Evolutionary conservation across 2,329 filamentous ascomycete species (phyloP).

Genomic region (Geosmithia flava): DNA sequence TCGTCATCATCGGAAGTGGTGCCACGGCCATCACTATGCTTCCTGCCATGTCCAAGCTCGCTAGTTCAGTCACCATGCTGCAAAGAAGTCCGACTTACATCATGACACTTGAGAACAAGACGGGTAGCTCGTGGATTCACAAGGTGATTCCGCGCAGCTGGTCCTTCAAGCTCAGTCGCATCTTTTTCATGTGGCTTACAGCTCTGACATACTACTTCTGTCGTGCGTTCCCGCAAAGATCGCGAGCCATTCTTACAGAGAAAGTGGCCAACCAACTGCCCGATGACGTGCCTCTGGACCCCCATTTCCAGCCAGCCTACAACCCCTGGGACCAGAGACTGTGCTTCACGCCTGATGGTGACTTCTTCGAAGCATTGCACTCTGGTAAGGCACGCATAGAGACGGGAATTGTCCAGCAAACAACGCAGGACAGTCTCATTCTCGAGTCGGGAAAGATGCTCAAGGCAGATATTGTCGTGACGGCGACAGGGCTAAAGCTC

Average conservation of each 20-base stretch:
- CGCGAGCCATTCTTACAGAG: constrained; percentile 30
- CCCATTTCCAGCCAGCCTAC: constrained; percentile 50
- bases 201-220: constrained; percentile 36
- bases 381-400: constrained; percentile 26
- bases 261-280: constrained; percentile 37
- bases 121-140: background rate
- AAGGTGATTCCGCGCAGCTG: constrained; percentile 29
- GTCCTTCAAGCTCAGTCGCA: constrained; percentile 28
- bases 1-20: constrained; percentile 62
- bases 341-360: constrained; percentile 45
- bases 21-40: constrained; percentile 67
- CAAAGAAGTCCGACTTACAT: constrained; percentile 65
- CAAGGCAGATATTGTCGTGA: constrained; percentile 51
- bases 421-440: constrained; percentile 29
- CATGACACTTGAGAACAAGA: constrained; percentile 17
- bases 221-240: constrained; percentile 34
- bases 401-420: constrained; percentile 33
- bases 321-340: constrained; percentile 60
- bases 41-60: constrained; percentile 51
- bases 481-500: constrained; percentile 51
- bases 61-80: constrained; percentile 58
- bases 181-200: constrained; percentile 31
- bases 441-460: constrained; percentile 32
- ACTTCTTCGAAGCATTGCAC: constrained; percentile 34
- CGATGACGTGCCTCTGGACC: constrained; percentile 32